Conservation (phyloP, 345 rosid species). For the Excoecaria cochinchinensis region DNA sequence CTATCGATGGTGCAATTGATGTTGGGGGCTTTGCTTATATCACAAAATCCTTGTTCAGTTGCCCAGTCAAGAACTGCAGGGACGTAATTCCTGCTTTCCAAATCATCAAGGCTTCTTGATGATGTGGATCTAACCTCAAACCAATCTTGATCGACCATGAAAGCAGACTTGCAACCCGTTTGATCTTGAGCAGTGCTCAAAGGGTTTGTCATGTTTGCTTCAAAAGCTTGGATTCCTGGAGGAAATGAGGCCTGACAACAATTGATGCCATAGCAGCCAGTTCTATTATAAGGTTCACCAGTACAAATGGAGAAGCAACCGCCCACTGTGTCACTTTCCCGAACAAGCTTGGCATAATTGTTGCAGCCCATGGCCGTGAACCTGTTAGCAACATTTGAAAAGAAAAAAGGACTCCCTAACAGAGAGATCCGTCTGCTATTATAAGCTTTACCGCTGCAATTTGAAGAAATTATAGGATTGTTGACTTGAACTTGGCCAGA, state of each 20-base stretch:
- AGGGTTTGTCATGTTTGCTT: background rate
- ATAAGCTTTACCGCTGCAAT: background rate
- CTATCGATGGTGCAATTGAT: background rate
- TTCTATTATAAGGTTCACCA: background rate
- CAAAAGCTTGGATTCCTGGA: background rate
- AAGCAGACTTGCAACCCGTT: background rate
- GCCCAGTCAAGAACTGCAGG: slow-evolving; percentile 16
- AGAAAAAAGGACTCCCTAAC: background rate
- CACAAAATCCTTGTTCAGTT: background rate
- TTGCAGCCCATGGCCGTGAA: too few relatives aligned
- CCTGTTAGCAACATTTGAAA: background rate
- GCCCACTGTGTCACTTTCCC: background rate
- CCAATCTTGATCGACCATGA: slow-evolving; percentile 5
- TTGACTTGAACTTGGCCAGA: background rate
- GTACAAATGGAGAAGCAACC: too few relatives aligned
- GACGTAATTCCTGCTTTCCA: background rate
- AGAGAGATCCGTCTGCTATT: background rate
- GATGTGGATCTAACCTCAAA: background rate
- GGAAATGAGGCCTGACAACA: slow-evolving; percentile 18
- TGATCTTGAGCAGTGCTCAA: background rate
- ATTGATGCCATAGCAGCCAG: slow-evolving; percentile 11
- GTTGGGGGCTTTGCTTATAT: background rate
- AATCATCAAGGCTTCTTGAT: too few relatives aligned
- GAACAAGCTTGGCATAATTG: background rate
- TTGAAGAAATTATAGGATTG: background rate